phyloP scores from a whole-genome alignment of 192 early-diverging fungal genomes.

The Glomus cerebriforme region DNA sequence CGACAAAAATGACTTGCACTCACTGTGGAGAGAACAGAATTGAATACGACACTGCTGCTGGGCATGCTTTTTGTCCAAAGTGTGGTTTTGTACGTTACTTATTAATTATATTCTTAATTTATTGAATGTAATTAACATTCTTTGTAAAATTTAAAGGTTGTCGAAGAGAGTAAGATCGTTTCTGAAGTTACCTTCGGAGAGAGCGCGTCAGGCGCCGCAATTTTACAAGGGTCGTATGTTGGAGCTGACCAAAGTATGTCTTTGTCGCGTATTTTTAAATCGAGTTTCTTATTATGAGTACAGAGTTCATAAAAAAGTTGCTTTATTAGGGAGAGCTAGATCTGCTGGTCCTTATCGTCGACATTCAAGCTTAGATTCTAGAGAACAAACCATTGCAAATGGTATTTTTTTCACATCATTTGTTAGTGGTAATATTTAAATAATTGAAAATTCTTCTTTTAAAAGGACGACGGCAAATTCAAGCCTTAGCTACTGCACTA shows the following conservation, averaged over 20 bases:
- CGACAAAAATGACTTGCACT: slow-evolving; percentile 53
- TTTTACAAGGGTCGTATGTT: slow-evolving; percentile 74
- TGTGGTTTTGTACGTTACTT: slow-evolving; percentile 55
- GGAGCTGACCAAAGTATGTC: slow-evolving; percentile 59
- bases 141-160: slow-evolving; percentile 58
- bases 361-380: slow-evolving; percentile 58
- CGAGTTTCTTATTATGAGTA: neutral
- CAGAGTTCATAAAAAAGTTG: neutral
- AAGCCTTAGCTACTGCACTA: slow-evolving; percentile 71
- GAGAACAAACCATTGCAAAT: slow-evolving; percentile 69
- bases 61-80: slow-evolving; percentile 68
- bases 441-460: neutral
- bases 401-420: slow-evolving; percentile 28
- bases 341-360: slow-evolving; percentile 47
- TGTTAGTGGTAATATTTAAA: neutral
- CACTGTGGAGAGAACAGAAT: slow-evolving; percentile 60
- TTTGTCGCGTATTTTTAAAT: neutral
- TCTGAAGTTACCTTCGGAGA: slow-evolving; percentile 91
- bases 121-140: neutral
- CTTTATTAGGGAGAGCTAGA: slow-evolving; percentile 42
- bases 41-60: slow-evolving; percentile 69
- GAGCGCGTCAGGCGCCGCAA: slow-evolving; percentile 79
- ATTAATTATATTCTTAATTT: neutral
- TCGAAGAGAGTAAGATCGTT: slow-evolving; percentile 93
- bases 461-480: slow-evolving; percentile 71